phyloP scores from a whole-genome alignment of 192 early-diverging fungal genomes.

The Kappamyces sp. region DNA sequence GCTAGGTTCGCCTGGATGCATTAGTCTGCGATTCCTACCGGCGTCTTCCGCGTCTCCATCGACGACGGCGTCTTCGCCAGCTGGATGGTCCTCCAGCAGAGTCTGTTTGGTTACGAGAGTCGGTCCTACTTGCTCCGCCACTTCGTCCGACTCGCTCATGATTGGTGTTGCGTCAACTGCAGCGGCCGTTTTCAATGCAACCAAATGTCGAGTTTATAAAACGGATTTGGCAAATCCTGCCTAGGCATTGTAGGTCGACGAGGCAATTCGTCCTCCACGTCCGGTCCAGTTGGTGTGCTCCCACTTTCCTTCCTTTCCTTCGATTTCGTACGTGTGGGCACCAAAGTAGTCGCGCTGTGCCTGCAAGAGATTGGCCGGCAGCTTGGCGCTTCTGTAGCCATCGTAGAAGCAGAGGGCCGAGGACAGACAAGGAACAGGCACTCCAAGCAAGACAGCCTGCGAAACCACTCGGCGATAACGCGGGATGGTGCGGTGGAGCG shows the following conservation, averaged over 20 bases:
- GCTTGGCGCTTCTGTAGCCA: constrained; percentile 82
- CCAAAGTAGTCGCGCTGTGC: constrained; percentile 98
- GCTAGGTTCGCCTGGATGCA: too few relatives aligned
- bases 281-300: constrained; percentile 99
- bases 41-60: too few relatives aligned
- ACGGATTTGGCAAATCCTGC: not conserved
- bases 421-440: constrained; percentile 84
- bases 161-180: too few relatives aligned
- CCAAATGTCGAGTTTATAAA: too few relatives aligned
- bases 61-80: too few relatives aligned
- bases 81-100: too few relatives aligned
- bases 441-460: constrained; percentile 72
- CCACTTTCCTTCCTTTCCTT: constrained; percentile 64
- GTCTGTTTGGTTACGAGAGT: too few relatives aligned
- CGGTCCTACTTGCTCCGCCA: too few relatives aligned
- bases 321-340: constrained; percentile 91
- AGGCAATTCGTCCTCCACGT: constrained; percentile 74
- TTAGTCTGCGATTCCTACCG: too few relatives aligned
- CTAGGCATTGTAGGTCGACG: constrained; percentile 66
- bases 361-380: constrained; percentile 95
- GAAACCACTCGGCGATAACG: constrained; percentile 86
- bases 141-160: too few relatives aligned
- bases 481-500: constrained; percentile 72
- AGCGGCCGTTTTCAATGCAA: too few relatives aligned
- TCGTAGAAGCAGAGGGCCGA: constrained; percentile 96